A percentile compares a stretch with the other conserved stretches of the same genome.
Evolutionary conservation across 805 yeast species (phyloP).

Genomic region (Hanseniaspora jakobsenii): DNA sequence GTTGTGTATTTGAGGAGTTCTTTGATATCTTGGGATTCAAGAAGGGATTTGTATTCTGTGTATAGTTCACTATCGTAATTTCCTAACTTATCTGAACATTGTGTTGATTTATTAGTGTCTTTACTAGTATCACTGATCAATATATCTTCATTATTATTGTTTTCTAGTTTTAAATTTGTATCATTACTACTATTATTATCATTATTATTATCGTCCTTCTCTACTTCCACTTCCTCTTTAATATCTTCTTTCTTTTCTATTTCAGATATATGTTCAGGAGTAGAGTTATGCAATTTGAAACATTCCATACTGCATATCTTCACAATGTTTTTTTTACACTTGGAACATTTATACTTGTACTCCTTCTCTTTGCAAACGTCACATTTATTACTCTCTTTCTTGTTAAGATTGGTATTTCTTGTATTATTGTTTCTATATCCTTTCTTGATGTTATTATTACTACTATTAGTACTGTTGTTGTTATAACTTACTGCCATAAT

Average conservation of each 20-base stretch:
- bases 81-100: no score
- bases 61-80: no score
- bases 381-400: slow-evolving; percentile 19
- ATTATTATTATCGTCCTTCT: background rate
- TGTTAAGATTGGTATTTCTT: no score
- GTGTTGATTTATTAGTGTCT: no score
- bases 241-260: no score
- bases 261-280: slow-evolving; percentile 31
- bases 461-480: background rate
- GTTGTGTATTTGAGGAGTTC: slow-evolving; percentile 35
- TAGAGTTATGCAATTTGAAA: slow-evolving; percentile 34
- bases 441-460: no score
- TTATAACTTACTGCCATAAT: background rate
- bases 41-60: slow-evolving; percentile 26
- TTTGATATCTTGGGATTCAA: slow-evolving; percentile 33
- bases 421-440: slow-evolving; percentile 1
- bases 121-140: no score
- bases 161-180: background rate
- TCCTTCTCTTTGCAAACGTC: slow-evolving; percentile 27
- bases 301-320: slow-evolving; percentile 49
- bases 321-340: slow-evolving; percentile 27
- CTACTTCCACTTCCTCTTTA: slow-evolving; percentile 11
- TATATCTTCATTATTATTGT: no score
- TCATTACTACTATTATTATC: background rate
- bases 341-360: slow-evolving; percentile 39